phyloP scores from a whole-genome alignment of 2,329 filamentous ascomycete species.

The Cladophialophora exuberans region DNA sequence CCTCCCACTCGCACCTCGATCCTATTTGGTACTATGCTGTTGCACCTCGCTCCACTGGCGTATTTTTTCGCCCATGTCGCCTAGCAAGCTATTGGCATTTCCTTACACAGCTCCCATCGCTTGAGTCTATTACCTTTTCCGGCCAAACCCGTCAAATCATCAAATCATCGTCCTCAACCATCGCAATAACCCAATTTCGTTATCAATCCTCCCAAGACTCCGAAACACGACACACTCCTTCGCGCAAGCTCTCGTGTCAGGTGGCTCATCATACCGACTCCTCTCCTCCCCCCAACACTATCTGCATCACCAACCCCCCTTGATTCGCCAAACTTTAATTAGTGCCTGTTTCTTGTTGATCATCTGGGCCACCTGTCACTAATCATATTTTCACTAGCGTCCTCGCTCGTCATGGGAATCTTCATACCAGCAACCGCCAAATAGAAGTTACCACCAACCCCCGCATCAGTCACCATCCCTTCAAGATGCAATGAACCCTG shows the following conservation, averaged over 20 bases:
- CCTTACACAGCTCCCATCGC: constrained; percentile 4
- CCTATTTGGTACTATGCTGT: constrained; percentile 12
- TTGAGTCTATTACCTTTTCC: constrained; percentile 18
- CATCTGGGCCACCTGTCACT: too few species aligned
- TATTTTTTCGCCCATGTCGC: constrained; percentile 5
- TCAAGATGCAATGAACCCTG: constrained; percentile 29
- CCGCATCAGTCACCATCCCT: constrained; percentile 13
- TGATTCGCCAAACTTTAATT: constrained; percentile 12
- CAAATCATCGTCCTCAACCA: too few species aligned
- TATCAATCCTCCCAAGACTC: constrained; percentile 10
- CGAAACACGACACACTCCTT: background rate
- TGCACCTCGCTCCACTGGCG: constrained; percentile 4
- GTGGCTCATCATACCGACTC: background rate
- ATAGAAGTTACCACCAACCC: constrained; percentile 14
- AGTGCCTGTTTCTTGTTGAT: constrained; percentile 10
- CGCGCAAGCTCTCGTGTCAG: background rate
- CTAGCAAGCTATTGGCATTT: background rate
- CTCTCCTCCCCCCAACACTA: background rate
- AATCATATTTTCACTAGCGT: constrained; percentile 26
- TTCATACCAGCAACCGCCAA: constrained; percentile 13
- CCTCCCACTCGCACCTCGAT: background rate
- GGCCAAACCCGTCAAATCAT: constrained; percentile 14
- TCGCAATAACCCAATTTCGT: background rate
- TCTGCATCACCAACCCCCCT: background rate
- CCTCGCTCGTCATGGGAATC: constrained; percentile 28